Evolutionary conservation across 208 protist species (phyloP).

Genomic region (Leishmania amazonensis): DNA sequence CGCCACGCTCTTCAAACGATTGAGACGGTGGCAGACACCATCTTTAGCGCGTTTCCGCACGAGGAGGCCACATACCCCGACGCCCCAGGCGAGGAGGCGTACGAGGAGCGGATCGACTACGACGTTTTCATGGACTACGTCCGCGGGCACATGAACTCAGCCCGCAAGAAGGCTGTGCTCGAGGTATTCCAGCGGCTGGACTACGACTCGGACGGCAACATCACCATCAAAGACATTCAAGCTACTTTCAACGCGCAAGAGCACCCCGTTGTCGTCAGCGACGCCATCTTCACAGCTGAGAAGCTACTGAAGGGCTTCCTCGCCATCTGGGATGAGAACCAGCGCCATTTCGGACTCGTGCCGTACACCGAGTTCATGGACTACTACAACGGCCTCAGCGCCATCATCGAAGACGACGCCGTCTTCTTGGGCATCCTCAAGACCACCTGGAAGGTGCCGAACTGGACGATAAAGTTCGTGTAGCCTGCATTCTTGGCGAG

Average conservation of each 20-base stretch:
- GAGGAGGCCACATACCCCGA: constrained; percentile 33
- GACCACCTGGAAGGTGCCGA: constrained; percentile 85
- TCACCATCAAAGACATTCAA: constrained; percentile 85
- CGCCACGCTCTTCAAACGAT: constrained; percentile 42
- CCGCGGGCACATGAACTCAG: constrained; percentile 82
- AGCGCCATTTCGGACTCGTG: constrained; percentile 76
- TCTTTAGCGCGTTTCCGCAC: constrained; percentile 78
- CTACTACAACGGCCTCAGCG: constrained; percentile 93
- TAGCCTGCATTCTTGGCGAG: not conserved
- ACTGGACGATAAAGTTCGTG: constrained; percentile 45
- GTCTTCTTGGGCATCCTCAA: constrained; percentile 82
- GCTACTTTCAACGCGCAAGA: constrained; percentile 78
- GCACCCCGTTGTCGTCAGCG: constrained; percentile 81
- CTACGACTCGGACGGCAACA: constrained; percentile 73
- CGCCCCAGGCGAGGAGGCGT: constrained; percentile 13
- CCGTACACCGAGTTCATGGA: constrained; percentile 90
- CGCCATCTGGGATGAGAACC: constrained; percentile 83
- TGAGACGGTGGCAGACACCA: constrained; percentile 36
- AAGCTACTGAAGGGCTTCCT: constrained; percentile 88
- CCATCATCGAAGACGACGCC: constrained; percentile 83
- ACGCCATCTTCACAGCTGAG: constrained; percentile 71
- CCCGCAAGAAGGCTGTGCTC: constrained; percentile 79
- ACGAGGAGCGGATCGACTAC: constrained; percentile 64
- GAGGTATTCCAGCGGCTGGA: constrained; percentile 83
- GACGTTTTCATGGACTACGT: constrained; percentile 88